These are phyloP conservation scores for Aspergillus fumigatiaffinis DNA, from an alignment of 2,329 filamentous ascomycete species.

Conservation along the genomic window DNA sequence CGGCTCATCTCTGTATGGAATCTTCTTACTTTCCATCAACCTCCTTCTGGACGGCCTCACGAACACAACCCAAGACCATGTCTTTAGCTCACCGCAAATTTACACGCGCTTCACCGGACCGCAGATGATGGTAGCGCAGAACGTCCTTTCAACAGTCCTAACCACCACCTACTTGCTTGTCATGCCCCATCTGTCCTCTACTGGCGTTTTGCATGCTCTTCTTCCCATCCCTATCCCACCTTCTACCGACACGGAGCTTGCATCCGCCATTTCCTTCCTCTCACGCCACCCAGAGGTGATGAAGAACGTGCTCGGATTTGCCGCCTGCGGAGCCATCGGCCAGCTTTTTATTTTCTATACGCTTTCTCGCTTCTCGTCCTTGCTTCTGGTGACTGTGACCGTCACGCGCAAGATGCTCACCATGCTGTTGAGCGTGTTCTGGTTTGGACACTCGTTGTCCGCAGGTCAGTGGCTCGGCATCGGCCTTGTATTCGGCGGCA, in stretches of 20 bases:
- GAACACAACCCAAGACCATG: slow-evolving; percentile 94
- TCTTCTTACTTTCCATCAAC: slow-evolving; percentile 82
- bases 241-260: slow-evolving; percentile 69
- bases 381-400: slow-evolving; percentile 91
- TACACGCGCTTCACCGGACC: slow-evolving; percentile 82
- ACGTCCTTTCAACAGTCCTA: slow-evolving; percentile 76
- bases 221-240: slow-evolving; percentile 57
- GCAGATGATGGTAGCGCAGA: slow-evolving; percentile 99
- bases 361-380: slow-evolving; percentile 82
- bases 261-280: slow-evolving; percentile 76
- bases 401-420: slow-evolving; percentile 99
- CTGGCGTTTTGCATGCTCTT: slow-evolving; percentile 60
- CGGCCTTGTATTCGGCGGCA: slow-evolving; percentile 86
- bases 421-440: slow-evolving; percentile 93
- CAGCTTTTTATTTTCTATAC: slow-evolving; percentile 99
- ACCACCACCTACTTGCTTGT: slow-evolving; percentile 73
- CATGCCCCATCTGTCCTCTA: slow-evolving; percentile 74
- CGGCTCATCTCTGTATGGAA: slow-evolving; percentile 63
- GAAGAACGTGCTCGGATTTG: slow-evolving; percentile 85
- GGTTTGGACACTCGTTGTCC: slow-evolving; percentile 84
- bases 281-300: slow-evolving; percentile 73
- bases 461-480: slow-evolving; percentile 94
- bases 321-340: slow-evolving; percentile 82
- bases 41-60: slow-evolving; percentile 93
- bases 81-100: slow-evolving; percentile 62